phyloP scores from a whole-genome alignment of 2,329 filamentous ascomycete species.

The Diaporthe vexans region DNA sequence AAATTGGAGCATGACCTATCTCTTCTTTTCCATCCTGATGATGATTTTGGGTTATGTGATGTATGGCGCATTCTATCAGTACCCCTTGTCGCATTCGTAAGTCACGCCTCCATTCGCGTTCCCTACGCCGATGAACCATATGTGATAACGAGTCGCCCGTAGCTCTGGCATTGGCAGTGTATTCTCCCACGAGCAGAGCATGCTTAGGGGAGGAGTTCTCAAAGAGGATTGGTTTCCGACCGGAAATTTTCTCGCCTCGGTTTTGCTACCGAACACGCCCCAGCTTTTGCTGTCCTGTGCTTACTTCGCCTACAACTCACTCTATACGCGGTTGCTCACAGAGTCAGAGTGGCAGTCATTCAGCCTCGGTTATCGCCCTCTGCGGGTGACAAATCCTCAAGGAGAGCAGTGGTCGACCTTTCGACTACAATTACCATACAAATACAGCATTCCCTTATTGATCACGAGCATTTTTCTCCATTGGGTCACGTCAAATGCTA shows the following conservation, averaged over 20 bases:
- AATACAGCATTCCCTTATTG: slow-evolving; percentile 45
- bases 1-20: not conserved
- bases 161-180: not conserved
- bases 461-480: slow-evolving; percentile 41
- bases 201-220: not conserved
- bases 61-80: not conserved
- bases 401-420: slow-evolving; percentile 46
- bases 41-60: not conserved
- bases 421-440: slow-evolving; percentile 46
- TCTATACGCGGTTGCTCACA: slow-evolving; percentile 43
- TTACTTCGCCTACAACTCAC: slow-evolving; percentile 44
- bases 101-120: not conserved
- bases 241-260: not conserved
- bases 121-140: no score
- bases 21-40: not conserved
- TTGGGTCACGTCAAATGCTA: slow-evolving; percentile 44
- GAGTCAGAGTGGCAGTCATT: slow-evolving; percentile 46
- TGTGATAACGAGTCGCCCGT: not conserved
- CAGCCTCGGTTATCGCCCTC: slow-evolving; percentile 31
- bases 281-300: slow-evolving; percentile 44
- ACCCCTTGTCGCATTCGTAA: not conserved
- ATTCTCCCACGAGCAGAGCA: not conserved
- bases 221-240: not conserved
- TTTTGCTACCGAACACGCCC: slow-evolving; percentile 42
- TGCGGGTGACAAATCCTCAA: slow-evolving; percentile 37